phyloP scores from a whole-genome alignment of 179 eudicot genomes.

The Dionaea muscipula region DNA sequence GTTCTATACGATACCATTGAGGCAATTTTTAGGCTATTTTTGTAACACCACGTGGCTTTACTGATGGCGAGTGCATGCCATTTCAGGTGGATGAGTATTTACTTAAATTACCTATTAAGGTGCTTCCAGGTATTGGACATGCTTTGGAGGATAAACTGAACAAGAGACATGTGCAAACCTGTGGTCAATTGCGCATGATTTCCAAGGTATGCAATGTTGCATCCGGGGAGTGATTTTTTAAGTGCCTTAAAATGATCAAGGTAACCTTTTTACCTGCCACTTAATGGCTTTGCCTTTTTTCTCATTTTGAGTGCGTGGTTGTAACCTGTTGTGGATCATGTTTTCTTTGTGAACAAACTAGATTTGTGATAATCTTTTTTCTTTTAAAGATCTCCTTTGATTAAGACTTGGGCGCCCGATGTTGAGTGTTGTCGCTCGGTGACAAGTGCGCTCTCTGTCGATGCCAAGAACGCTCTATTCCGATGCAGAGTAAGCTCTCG shows the following conservation, averaged over 20 bases:
- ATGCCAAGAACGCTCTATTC: too few relatives aligned
- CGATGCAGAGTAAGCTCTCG: too few relatives aligned
- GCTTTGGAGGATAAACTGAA: slow-evolving; percentile 78
- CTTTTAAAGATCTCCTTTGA: not conserved
- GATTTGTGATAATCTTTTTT: not conserved
- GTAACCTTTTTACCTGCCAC: not conserved
- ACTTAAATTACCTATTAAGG: slow-evolving; percentile 59
- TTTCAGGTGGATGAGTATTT: slow-evolving; percentile 73
- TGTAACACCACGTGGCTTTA: not conserved
- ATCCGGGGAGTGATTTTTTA: not conserved
- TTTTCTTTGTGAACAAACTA: too few relatives aligned
- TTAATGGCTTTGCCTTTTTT: not conserved
- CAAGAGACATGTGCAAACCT: slow-evolving; percentile 48
- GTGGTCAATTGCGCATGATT: slow-evolving; percentile 61
- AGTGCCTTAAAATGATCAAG: too few relatives aligned
- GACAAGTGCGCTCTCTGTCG: too few relatives aligned
- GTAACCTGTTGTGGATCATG: too few relatives aligned
- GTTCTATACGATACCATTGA: not conserved
- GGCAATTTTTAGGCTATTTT: too few relatives aligned
- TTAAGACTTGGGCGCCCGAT: too few relatives aligned
- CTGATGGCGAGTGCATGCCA: slow-evolving; percentile 6
- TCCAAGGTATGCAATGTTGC: slow-evolving; percentile 46
- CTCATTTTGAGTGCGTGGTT: too few relatives aligned
- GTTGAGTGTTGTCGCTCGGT: not conserved
- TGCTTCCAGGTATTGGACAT: slow-evolving; percentile 88